Conservation (phyloP, 2,329 filamentous ascomycete genomes). For the Aspergillus sp. region DNA sequence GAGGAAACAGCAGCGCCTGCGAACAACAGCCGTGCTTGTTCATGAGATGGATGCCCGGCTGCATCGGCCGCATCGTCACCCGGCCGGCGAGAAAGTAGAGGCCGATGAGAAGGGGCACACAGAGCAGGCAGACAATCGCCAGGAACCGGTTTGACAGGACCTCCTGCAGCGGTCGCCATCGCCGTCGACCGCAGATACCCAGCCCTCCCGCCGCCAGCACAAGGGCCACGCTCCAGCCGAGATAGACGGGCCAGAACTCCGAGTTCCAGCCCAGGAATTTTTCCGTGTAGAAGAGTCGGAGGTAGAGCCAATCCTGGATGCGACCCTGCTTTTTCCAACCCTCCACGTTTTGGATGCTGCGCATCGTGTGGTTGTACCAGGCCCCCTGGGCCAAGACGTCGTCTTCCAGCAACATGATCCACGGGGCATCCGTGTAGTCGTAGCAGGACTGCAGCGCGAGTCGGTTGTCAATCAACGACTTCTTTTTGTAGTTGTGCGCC, state of each 20-base stretch:
- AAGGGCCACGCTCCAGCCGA: constrained; percentile 30
- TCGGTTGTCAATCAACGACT: constrained; percentile 46
- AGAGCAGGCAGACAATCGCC: constrained; percentile 28
- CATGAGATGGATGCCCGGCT: constrained; percentile 41
- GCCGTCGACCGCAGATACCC: constrained; percentile 16
- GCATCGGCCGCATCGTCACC: constrained; percentile 37
- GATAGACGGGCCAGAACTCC: constrained; percentile 40
- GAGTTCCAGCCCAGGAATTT: constrained; percentile 48
- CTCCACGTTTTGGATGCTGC: constrained; percentile 37
- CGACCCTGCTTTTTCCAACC: constrained; percentile 9
- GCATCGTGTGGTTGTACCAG: constrained; percentile 45
- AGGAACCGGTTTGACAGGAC: constrained; percentile 24
- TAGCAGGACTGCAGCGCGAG: constrained; percentile 44
- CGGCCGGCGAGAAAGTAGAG: constrained; percentile 45
- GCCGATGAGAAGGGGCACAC: constrained; percentile 27
- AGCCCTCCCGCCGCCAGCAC: constrained; percentile 17
- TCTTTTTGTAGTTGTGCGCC: constrained; percentile 29
- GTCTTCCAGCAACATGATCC: constrained; percentile 49
- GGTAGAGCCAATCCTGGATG: constrained; percentile 36
- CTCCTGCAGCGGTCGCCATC: constrained; percentile 13
- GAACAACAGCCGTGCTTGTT: constrained; percentile 45
- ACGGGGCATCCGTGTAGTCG: constrained; percentile 36
- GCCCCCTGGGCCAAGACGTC: constrained; percentile 47
- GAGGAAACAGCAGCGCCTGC: constrained; percentile 46
- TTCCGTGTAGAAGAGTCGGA: constrained; percentile 50